These are phyloP conservation scores for Colletotrichum noveboracense DNA, from an alignment of 2,329 filamentous ascomycete genomes.

Conservation along the genomic window DNA sequence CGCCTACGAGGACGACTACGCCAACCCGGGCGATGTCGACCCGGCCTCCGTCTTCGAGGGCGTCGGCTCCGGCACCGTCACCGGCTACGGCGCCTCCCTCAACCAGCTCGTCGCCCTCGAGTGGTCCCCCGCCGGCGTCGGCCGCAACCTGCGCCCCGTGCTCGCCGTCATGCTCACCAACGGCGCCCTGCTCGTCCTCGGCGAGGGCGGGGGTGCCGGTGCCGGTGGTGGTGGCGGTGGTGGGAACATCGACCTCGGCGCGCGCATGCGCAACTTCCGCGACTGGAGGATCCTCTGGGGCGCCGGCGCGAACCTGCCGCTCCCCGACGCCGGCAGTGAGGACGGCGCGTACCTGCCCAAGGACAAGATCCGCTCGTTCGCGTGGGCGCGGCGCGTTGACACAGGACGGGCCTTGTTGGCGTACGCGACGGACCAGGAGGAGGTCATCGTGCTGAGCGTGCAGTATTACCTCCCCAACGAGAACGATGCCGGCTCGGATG, in stretches of 20 bases:
- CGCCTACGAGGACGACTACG: constrained; percentile 20
- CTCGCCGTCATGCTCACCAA: constrained; percentile 55
- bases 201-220: constrained; percentile 49
- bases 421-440: constrained; percentile 54
- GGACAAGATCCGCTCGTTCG: constrained; percentile 51
- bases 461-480: constrained; percentile 39
- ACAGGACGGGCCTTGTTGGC: constrained; percentile 51
- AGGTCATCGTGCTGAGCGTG: constrained; percentile 57
- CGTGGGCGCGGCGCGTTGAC: constrained; percentile 54
- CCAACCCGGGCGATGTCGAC: constrained; percentile 6
- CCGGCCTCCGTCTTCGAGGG: constrained; percentile 37
- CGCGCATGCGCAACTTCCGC: constrained; percentile 45
- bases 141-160: constrained; percentile 57
- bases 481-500: constrained; percentile 54
- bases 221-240: constrained; percentile 40
- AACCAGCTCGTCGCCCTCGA: constrained; percentile 59
- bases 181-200: constrained; percentile 56
- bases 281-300: constrained; percentile 63
- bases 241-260: constrained; percentile 28
- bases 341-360: constrained; percentile 25
- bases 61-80: constrained; percentile 51
- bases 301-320: constrained; percentile 54
- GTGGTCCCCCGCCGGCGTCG: constrained; percentile 66
- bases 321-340: constrained; percentile 46
- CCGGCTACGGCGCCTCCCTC: constrained; percentile 53